Percentiles rank a stretch among this genome's conserved stretches.
Conservation (phyloP, 139 green algal genomes). For the Yamagishiella unicocca region DNA sequence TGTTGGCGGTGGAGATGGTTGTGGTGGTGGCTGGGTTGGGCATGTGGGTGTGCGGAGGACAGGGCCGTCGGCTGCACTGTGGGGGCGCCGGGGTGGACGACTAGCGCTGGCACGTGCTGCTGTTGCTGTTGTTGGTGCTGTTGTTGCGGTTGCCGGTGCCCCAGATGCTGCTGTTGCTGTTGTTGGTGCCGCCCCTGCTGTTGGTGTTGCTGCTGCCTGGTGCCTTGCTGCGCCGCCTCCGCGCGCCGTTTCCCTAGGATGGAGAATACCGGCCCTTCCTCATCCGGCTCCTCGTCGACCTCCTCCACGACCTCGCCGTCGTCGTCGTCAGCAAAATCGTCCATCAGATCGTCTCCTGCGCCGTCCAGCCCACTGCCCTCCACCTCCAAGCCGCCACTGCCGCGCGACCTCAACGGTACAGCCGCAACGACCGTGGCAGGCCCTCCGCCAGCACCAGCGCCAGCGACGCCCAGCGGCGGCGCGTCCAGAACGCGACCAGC, state of each 20-base stretch:
- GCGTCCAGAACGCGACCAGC: too few relatives aligned
- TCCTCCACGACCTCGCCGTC: not conserved
- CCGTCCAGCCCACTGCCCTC: too few relatives aligned
- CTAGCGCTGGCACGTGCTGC: not conserved
- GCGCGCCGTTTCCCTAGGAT: conserved; percentile 23
- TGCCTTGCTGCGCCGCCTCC: not conserved
- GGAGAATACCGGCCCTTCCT: conserved; percentile 7
- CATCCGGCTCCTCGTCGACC: not conserved
- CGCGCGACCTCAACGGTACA: too few relatives aligned
- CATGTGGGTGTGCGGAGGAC: too few relatives aligned
- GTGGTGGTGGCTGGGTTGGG: too few relatives aligned
- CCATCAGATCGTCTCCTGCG: too few relatives aligned
- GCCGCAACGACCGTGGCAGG: too few relatives aligned
- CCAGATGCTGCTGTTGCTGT: not conserved
- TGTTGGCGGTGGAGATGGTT: not conserved
- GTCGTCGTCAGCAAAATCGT: not conserved
- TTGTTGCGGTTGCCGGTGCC: not conserved
- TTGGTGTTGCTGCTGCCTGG: not conserved
- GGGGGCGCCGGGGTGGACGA: too few relatives aligned
- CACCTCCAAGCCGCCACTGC: too few relatives aligned
- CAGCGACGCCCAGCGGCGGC: too few relatives aligned
- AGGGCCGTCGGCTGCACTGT: too few relatives aligned
- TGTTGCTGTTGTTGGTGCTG: not conserved
- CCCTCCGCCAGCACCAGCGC: too few relatives aligned
- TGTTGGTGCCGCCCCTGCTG: not conserved